Percentiles rank a stretch among this genome's conserved stretches.
Conservation (phyloP, 129 eudicot species). For the Flaveria bidentis region DNA sequence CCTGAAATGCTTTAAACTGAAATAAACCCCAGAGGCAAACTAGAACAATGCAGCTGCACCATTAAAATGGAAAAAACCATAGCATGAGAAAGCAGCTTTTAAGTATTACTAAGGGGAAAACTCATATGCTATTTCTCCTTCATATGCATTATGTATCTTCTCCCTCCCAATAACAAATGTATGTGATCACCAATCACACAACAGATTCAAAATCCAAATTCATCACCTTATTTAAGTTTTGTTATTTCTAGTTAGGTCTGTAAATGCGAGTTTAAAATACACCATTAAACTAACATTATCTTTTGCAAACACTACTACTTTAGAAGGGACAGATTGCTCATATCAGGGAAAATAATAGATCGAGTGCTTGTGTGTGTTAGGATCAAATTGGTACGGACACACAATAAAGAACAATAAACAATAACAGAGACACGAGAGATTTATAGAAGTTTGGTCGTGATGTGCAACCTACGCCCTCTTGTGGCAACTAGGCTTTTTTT, state of each 20-base stretch:
- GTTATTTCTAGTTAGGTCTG: not conserved
- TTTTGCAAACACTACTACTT: not conserved
- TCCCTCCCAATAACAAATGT: not conserved
- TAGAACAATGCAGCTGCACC: not conserved
- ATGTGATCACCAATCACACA: not conserved
- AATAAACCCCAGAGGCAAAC: not conserved
- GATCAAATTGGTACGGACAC: too few species aligned
- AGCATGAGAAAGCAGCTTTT: not conserved
- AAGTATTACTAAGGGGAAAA: not conserved
- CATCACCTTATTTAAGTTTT: not conserved
- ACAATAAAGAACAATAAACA: too few species aligned
- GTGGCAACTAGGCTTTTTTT: too few species aligned
- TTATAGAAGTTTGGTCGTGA: too few species aligned
- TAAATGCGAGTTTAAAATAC: not conserved
- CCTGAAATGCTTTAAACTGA: constrained; percentile 44
- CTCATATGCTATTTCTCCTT: not conserved
- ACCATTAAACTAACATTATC: too few species aligned
- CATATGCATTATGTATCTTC: not conserved
- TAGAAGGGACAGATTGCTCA: not conserved
- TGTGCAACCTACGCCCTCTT: too few species aligned
- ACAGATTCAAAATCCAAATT: not conserved
- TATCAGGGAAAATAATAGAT: not conserved
- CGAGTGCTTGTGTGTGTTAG: not conserved
- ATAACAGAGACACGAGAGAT: too few species aligned
- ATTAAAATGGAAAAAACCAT: not conserved